phyloP scores from a whole-genome alignment of 2,329 filamentous ascomycete species.

The Scedosporium minutisporum region DNA sequence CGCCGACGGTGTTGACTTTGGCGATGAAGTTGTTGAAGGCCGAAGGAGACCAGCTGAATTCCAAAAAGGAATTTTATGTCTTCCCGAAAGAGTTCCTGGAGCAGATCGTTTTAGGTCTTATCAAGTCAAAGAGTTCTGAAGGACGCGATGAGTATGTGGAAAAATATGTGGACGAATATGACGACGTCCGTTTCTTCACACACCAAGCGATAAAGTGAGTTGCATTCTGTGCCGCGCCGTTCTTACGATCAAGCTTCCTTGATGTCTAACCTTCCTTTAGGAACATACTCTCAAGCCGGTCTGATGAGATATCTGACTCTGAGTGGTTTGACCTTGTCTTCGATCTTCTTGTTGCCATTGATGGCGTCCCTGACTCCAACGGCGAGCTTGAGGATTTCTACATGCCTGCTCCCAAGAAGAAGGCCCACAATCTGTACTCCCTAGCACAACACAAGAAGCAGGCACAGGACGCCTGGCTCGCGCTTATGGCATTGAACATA shows the following conservation, averaged over 20 bases:
- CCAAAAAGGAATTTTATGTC: conserved; percentile 50
- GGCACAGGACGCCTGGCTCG: conserved; percentile 80
- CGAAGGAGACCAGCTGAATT: conserved; percentile 53
- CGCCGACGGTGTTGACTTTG: conserved; percentile 64
- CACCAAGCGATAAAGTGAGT: conserved; percentile 65
- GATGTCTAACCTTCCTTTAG: conserved; percentile 17
- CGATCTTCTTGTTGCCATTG: conserved; percentile 54
- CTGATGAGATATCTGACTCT: conserved; percentile 13
- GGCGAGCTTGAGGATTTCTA: conserved; percentile 63
- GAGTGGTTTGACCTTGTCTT: conserved; percentile 47
- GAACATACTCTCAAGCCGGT: not conserved
- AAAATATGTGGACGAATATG: conserved; percentile 69
- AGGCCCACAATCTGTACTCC: conserved; percentile 56
- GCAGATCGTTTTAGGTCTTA: conserved; percentile 51
- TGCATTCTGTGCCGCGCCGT: not conserved
- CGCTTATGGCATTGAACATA: conserved; percentile 59
- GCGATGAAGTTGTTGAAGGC: conserved; percentile 78
- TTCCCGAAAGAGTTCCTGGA: conserved; percentile 62
- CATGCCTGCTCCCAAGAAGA: conserved; percentile 53
- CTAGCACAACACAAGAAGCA: conserved; percentile 64
- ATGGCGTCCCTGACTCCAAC: conserved; percentile 58
- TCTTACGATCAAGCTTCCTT: not conserved
- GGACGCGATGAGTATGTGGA: conserved; percentile 65
- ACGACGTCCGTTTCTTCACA: conserved; percentile 78
- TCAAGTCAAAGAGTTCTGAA: conserved; percentile 47